Evolutionary conservation across 163 green algal species (phyloP), one percentile per base, ranked within the genome.

Genomic region (Chloroidium sp.): DNA sequence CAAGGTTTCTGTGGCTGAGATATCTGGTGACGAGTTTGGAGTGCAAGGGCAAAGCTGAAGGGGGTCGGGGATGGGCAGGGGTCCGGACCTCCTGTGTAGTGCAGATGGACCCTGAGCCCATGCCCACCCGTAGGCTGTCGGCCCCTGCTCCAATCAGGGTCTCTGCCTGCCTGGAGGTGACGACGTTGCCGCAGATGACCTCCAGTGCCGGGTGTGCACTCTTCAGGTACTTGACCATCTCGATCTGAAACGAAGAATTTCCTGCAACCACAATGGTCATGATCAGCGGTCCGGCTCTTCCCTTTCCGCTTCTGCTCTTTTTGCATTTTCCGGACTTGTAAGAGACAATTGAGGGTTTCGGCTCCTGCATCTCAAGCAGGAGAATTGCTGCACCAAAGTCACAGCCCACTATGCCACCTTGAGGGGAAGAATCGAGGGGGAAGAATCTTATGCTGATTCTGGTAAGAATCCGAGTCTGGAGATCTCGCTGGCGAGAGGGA

Each of bases 71-170:
- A 36, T 36, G 36, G 36, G 64, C 6, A 72, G 64, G 61, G 10
- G 14, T 13, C 13, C 76, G 76, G 59, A 93, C 89, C 87, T 97
- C 95, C 86, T 98, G 96, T 58, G 96, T 99, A 62, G 96, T 99
- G 92, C 96, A 99, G 85, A 99, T 99, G 85, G 93, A 98, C 60
- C 96, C 96, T 3, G 89, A 96, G 78, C 96, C 96, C 96, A 99
- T 99, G 83, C 96, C 96, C 57, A 98, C 93, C 59, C 96, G 91
- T 79, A 99, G 91, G 0, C 83, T 94, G 84, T 99, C 96, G 2
- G 92, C 96, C 8, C 96, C 96, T 3, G 92, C 96, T 69, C 96
- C 89, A 75, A 98, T 95, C 58, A 99, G 89, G n/a, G 90, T 85
- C 61, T 82, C 83, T 0, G 90, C 91, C 86, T 98, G 94, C 4